A percentile compares a stretch with the other conserved stretches of the same genome.
phyloP scores from a whole-genome alignment of 2,329 filamentous ascomycete species.

The Colletotrichum siamense region DNA sequence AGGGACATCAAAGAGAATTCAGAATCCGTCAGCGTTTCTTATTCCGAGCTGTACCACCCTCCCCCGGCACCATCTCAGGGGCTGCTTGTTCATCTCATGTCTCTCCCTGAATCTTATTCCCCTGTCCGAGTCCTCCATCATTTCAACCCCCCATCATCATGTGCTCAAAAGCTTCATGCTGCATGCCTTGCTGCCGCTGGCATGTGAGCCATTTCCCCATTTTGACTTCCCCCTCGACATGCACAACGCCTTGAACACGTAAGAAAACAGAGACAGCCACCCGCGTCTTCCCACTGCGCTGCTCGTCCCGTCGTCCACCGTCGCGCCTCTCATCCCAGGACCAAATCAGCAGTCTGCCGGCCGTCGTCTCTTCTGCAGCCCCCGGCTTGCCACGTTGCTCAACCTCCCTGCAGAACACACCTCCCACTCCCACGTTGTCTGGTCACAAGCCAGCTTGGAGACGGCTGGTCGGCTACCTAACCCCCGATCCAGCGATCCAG shows the following conservation, averaged over 20 bases:
- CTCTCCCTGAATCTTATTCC: background rate
- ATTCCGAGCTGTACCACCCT: background rate
- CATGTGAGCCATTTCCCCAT: background rate
- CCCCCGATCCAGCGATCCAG: background rate
- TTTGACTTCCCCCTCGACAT: background rate
- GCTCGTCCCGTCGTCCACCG: background rate
- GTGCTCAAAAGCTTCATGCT: background rate
- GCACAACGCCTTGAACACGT: background rate
- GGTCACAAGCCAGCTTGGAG: background rate
- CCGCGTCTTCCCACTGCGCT: background rate
- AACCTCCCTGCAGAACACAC: background rate
- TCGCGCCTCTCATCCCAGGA: background rate
- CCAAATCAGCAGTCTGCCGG: background rate
- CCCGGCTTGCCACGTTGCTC: slow-evolving; percentile 5
- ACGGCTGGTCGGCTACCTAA: background rate
- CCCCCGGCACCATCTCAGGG: background rate
- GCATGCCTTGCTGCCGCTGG: background rate
- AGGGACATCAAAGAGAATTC: background rate
- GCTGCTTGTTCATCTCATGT: slow-evolving; percentile 12
- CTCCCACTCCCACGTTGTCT: background rate
- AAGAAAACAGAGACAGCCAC: background rate
- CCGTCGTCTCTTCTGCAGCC: background rate
- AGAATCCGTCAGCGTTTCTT: background rate
- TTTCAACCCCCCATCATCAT: background rate
- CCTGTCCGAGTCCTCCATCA: background rate